Evolutionary conservation across 2,329 filamentous ascomycete species (phyloP), one percentile per base, ranked within the genome.

Genomic region (Neofusicoccum ribis): DNA sequence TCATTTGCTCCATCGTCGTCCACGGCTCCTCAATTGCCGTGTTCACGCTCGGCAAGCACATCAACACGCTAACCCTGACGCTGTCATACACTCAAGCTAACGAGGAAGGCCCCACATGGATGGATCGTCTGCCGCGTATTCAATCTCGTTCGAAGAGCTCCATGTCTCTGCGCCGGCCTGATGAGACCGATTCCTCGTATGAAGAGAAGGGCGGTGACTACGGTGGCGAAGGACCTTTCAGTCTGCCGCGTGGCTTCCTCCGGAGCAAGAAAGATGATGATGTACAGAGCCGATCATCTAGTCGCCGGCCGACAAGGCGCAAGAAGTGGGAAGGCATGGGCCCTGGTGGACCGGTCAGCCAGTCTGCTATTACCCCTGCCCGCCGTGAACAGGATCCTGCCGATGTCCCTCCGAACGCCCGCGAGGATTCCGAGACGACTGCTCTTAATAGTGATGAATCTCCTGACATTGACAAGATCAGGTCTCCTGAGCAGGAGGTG

Each of bases 1-100:
- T 99, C 67, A 91, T 99, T 62, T 86, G 91, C 3, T 99, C 95
- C 12, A 99, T 99, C 72, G 80, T 98, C 43, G 92, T 99, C 1
- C 95, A 99, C 73, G 95, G 95, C 23, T 98, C 95, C n/a, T 98
- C 95, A 0, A 91, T 99, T 71, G 95, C 95, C 5, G 95, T 99
- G 8, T 99, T 99, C 72, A 98, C 95, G 0, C 86, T 99, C 1
- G 95, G 95, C 72, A 99, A 98, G 79, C 93, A 91, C 67, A 99
- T 99, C 85, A 98, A 98, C 80, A 98, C 95, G 0, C 81, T 99
- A 70, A 93, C 92, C 0, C 84, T 99, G 67, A 97, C 95, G 64
- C 91, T 99, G 86, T 97, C 95, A 0, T 99, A 98, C 80, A 99
- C 95, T 0, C 88, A 90, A 67, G 93, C 89, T 17, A 91, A 91